Evolutionary conservation across 2,329 filamentous ascomycete species (phyloP), one percentile per base, ranked within the genome.

Genomic region (Diaporthe helianthi): DNA sequence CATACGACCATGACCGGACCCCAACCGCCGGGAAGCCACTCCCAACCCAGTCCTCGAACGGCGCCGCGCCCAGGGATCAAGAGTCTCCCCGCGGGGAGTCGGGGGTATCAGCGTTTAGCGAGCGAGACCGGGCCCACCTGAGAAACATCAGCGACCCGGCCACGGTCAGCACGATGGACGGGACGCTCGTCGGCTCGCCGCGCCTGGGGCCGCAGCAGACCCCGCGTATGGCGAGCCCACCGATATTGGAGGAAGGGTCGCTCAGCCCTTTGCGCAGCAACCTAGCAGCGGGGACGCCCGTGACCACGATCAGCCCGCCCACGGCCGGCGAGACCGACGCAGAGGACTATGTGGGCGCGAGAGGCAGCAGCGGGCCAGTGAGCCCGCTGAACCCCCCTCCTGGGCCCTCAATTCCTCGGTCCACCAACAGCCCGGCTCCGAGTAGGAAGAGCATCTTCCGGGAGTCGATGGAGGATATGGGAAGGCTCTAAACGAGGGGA

Each of bases 391-490:
- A 68, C 31, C 65, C 71, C 13, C 61, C 69, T 29, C 65, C 64
- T 12, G 71, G 64, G 41, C 54, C 55, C n/a, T 69, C 70, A 41
- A 41, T 63, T 10, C 55, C 67, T n/a, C 69, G 69, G 26, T 36
- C 64, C 29, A 67, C 38, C 36, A 67, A 53, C 9, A 67, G 64
- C 12, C 64, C 64, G 17, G 64, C 64, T 2, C 58, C 58, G 13
- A 77, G 73, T 63, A 75, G 82, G 64, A 80, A 76, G 75, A 83
- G 82, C 33, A 78, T 81, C 47, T 83, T 84, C 51, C 74, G 76
- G 8, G 82, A 83, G 73, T 79, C 77, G n/a, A 76, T 77, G 33
- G 81, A 83, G 49, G 81, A 84, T 73, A 76, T 81, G 75, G 76
- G 74, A 12, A 12, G 74, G 68, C 15, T 51, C 44, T 13, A 33